A percentile compares a stretch with the other conserved stretches of the same genome.
phyloP scores from a whole-genome alignment of 306 rosid genomes.

The Medicago ruthenica region DNA sequence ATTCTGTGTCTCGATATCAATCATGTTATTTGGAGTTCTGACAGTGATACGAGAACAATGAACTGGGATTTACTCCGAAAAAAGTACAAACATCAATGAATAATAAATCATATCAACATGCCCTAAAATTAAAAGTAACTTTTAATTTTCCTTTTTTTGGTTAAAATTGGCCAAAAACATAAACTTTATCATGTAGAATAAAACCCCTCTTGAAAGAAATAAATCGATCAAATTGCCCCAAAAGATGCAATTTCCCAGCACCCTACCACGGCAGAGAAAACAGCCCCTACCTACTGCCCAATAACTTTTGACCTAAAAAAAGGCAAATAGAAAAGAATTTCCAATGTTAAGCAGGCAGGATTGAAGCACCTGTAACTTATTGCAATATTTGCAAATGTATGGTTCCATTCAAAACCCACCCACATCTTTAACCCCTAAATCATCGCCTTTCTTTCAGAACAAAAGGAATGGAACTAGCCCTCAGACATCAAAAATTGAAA shows the following conservation, averaged over 20 bases:
- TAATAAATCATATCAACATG: conserved; percentile 42
- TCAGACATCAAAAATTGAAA: conserved; percentile 72
- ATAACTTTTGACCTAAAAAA: conserved; percentile 51
- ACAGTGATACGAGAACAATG: neutral
- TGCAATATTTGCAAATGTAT: conserved; percentile 93
- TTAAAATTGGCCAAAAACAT: conserved; percentile 67
- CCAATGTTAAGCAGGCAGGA: conserved; percentile 65
- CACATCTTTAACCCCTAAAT: conserved; percentile 58
- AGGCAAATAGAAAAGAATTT: conserved; percentile 27
- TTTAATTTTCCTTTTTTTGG: conserved; percentile 50
- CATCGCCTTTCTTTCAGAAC: conserved; percentile 57
- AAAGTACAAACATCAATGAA: neutral
- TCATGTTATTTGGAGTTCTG: neutral
- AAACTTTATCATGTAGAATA: conserved; percentile 73
- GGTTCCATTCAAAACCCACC: conserved; percentile 72
- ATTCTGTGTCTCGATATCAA: neutral
- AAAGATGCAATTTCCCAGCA: conserved; percentile 71
- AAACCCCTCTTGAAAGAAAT: conserved; percentile 60
- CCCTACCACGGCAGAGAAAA: conserved; percentile 71
- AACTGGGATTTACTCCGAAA: neutral
- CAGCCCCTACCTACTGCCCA: conserved; percentile 65
- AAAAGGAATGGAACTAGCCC: conserved; percentile 65
- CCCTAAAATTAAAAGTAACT: conserved; percentile 48
- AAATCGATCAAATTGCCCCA: conserved; percentile 72
- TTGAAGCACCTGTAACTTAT: conserved; percentile 90